phyloP scores from a whole-genome alignment of 192 early-diverging fungal species.

The Diversispora epigaea region DNA sequence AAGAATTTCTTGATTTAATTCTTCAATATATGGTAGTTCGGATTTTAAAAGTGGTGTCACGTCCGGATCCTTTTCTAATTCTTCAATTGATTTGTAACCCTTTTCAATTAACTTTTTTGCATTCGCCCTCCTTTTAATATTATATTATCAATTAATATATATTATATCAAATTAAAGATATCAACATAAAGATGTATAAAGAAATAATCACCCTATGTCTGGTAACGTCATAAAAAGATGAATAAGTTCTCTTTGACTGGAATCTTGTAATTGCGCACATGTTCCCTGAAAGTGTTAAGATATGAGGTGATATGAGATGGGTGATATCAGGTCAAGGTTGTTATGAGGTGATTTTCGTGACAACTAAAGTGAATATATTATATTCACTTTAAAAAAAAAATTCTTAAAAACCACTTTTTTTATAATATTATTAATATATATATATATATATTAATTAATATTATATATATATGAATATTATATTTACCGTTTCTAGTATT shows the following conservation, averaged over 20 bases:
- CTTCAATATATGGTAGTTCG: conserved; percentile 15
- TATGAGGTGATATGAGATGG: too few relatives aligned
- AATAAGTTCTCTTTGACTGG: conserved; percentile 2
- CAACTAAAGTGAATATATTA: too few relatives aligned
- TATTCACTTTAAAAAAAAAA: not conserved
- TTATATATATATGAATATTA: not conserved
- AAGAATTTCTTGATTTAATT: conserved; percentile 24
- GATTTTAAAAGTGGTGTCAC: not conserved
- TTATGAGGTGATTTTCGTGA: too few relatives aligned
- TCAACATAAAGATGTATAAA: conserved; percentile 8
- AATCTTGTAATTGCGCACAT: not conserved
- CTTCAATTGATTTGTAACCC: conserved; percentile 32
- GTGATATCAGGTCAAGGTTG: too few relatives aligned
- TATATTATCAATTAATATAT: not conserved
- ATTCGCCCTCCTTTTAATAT: not conserved
- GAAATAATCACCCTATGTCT: conserved; percentile 18
- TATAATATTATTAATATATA: too few relatives aligned
- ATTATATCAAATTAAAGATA: not conserved
- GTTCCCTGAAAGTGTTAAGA: conserved; percentile 5
- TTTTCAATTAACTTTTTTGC: conserved; percentile 28
- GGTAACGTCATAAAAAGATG: conserved; percentile 15
- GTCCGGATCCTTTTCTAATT: conserved; percentile 11
- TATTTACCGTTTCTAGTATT: conserved; percentile 30
- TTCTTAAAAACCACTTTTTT: not conserved
- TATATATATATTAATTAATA: not conserved